phyloP scores from a whole-genome alignment of 179 eudicot species.

The Corrigiola litoralis region DNA sequence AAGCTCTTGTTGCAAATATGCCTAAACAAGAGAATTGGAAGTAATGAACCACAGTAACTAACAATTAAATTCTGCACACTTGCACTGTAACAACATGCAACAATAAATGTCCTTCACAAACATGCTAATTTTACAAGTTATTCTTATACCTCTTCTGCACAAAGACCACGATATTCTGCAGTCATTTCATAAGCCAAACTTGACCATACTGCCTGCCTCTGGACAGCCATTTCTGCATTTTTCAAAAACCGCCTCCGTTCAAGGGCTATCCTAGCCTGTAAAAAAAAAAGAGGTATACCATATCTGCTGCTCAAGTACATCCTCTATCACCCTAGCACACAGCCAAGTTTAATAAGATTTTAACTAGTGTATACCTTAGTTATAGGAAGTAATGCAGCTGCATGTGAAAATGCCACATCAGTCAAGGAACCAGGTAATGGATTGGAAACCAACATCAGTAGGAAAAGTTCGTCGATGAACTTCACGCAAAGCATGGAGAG shows the following conservation, averaged over 20 bases:
- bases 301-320: slow-evolving; percentile 1
- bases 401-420: slow-evolving; percentile 98
- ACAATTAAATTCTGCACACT: background rate
- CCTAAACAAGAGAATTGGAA: slow-evolving; percentile 40
- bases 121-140: background rate
- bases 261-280: slow-evolving; percentile 93
- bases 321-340: slow-evolving; percentile 1
- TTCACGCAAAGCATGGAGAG: slow-evolving; percentile 93
- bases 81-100: background rate
- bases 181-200: slow-evolving; percentile 98
- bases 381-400: slow-evolving; percentile 92
- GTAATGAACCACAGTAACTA: background rate
- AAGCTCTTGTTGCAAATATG: slow-evolving; percentile 95
- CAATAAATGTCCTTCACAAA: background rate
- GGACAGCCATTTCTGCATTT: slow-evolving; percentile 90
- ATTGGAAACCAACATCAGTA: slow-evolving; percentile 83
- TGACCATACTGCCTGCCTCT: slow-evolving; percentile 94
- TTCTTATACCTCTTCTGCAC: slow-evolving; percentile 89
- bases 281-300: background rate
- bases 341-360: background rate
- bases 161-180: slow-evolving; percentile 95
- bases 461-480: slow-evolving; percentile 92
- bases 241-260: slow-evolving; percentile 79
- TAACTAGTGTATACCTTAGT: slow-evolving; percentile 57
- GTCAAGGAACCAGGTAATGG: slow-evolving; percentile 94